These are phyloP conservation scores for Blastocystis sp. DNA, from an alignment of 352 stramenopile genomes.

Conservation along the genomic window DNA sequence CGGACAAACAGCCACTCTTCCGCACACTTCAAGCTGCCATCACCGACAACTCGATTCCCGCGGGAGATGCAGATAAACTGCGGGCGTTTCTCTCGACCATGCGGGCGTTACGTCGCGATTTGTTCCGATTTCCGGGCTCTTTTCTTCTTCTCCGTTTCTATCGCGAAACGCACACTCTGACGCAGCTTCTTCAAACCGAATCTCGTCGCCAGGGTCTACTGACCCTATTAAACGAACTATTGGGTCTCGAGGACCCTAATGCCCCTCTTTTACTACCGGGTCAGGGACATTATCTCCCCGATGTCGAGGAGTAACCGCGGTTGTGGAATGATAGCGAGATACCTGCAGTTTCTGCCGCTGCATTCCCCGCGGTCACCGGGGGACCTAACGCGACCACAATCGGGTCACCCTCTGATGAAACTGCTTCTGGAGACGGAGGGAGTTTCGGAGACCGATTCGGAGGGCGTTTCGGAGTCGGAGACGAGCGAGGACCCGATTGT, in stretches of 20 bases:
- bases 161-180: neutral
- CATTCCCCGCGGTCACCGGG: neutral
- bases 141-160: slow-evolving; percentile 46
- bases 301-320: no score
- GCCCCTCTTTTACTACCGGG: neutral
- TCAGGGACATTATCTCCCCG: no score
- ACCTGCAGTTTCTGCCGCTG: slow-evolving; percentile 27
- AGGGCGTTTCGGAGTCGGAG: neutral
- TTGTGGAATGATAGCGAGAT: no score
- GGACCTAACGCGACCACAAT: neutral
- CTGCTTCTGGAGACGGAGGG: neutral
- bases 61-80: neutral
- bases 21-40: neutral
- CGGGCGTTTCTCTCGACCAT: neutral
- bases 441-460: neutral
- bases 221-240: slow-evolving; percentile 6
- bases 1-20: neutral
- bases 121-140: neutral
- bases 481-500: neutral
- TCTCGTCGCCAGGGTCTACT: neutral
- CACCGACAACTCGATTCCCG: neutral
- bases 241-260: slow-evolving; percentile 12
- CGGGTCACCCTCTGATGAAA: slow-evolving; percentile 37
- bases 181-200: neutral
- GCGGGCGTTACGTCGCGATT: neutral